These are phyloP conservation scores for Stemphylium lycopersici DNA, from an alignment of 2,329 filamentous ascomycete genomes.

Conservation along the genomic window DNA sequence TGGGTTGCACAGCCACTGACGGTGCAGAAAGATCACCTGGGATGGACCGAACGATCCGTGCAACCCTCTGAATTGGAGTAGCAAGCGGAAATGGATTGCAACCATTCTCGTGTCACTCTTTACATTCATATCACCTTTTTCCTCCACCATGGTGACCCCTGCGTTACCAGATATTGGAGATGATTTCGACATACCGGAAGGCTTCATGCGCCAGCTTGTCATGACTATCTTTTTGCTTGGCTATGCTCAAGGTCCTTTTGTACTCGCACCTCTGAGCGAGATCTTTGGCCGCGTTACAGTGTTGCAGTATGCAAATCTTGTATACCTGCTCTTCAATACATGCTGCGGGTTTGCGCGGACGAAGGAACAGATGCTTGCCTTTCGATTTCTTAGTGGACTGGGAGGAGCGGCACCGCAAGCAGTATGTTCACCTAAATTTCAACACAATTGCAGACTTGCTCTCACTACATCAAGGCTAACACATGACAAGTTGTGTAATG, in stretches of 20 bases:
- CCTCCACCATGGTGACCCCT: conserved; percentile 48
- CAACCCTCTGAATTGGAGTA: conserved; percentile 57
- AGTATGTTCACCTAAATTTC: conserved; percentile 19
- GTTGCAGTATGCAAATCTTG: conserved; percentile 42
- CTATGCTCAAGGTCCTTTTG: conserved; percentile 47
- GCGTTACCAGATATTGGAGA: conserved; percentile 36
- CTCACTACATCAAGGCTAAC: conserved; percentile 1
- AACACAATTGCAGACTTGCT: background rate
- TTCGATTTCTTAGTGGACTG: conserved; percentile 44
- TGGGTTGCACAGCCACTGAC: conserved; percentile 8
- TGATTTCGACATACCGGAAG: conserved; percentile 41
- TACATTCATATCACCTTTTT: conserved; percentile 49
- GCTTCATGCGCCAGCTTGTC: conserved; percentile 38
- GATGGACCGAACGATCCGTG: conserved; percentile 53
- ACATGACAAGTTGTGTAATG: conserved; percentile 36
- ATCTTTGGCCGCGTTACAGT: conserved; percentile 45
- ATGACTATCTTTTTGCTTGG: conserved; percentile 48
- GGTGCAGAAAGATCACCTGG: conserved; percentile 47
- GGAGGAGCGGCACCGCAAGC: conserved; percentile 44
- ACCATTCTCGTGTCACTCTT: conserved; percentile 53
- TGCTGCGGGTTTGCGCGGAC: conserved; percentile 43
- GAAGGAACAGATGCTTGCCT: conserved; percentile 40
- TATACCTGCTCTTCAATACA: conserved; percentile 44
- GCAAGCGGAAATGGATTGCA: conserved; percentile 53
- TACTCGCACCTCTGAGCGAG: conserved; percentile 45